A percentile compares a stretch with the other conserved stretches of the same genome.
These are phyloP conservation scores for Oryza coarctata DNA, from an alignment of 176 grass and related monocot species.

Conservation along the genomic window DNA sequence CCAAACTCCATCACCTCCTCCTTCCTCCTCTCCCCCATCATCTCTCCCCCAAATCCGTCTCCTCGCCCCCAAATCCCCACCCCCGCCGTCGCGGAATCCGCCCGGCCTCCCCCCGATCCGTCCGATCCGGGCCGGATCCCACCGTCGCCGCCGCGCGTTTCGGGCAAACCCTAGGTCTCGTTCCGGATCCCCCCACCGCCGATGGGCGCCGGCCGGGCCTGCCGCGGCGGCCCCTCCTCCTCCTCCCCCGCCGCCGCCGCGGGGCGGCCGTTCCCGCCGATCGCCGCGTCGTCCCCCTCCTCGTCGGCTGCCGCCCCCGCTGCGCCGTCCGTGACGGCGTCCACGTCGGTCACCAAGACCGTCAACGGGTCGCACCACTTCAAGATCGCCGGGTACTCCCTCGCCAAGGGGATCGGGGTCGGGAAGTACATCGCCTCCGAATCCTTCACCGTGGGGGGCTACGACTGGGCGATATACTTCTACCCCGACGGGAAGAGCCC, in stretches of 20 bases:
- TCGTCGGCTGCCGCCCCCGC: background rate
- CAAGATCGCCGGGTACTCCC: constrained; percentile 82
- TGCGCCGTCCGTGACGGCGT: constrained; percentile 65
- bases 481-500: constrained; percentile 96
- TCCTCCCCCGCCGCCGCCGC: background rate
- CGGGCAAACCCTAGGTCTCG: constrained; percentile 15
- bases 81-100: constrained; percentile 15
- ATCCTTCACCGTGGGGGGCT: constrained; percentile 76
- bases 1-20: constrained; percentile 4
- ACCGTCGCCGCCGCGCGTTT: background rate
- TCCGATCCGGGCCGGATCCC: constrained; percentile 27
- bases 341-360: constrained; percentile 84
- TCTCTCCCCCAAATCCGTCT: constrained; percentile 25
- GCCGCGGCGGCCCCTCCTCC: constrained; percentile 50
- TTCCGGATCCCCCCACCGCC: background rate
- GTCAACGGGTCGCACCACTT: constrained; percentile 93
- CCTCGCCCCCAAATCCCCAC: background rate
- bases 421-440: constrained; percentile 95
- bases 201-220: constrained; percentile 45
- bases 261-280: constrained; percentile 43
- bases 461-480: constrained; percentile 96
- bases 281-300: constrained; percentile 25
- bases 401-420: constrained; percentile 80
- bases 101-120: constrained; percentile 29
- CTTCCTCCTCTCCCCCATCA: background rate